Base-by-base conservation (phyloP, 73 alveolate species). In the Effrenium voratum region DNA sequence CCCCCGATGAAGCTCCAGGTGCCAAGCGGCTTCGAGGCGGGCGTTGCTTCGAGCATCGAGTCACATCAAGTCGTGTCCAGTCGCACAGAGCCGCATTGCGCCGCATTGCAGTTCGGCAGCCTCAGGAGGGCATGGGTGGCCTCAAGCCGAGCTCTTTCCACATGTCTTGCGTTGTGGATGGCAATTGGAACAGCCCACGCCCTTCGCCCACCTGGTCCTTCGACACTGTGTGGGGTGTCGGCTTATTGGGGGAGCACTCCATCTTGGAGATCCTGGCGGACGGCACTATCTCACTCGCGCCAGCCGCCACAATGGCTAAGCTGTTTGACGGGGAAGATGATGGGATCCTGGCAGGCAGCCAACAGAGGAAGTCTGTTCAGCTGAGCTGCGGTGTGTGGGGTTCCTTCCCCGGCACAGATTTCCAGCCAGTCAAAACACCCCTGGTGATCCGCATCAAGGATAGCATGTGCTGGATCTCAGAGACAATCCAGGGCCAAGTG, bases 401-500 rank as follows among this genome's bases (percentile, higher is more conserved):
- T 3, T 22, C 46, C 40, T 90, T 90, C 66, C 97, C 97, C 5
- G 97, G 97, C 40, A 28, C 97, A 0, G 75, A 70, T 75, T 90
- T 68, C 41, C 60, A 79, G 1, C 59, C 97, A 0, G 28, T 90
- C 41, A 66, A 45, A 41, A 34, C 97, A 3, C 85, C 49, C 28
- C 63, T 90, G 88, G 22, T 90, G 88, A 44, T 90, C 88, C 82
- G 59, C 36, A 86, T 86, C 87, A 60, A 90, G 87, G 97, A 90
- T 76, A 90, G 97, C 88, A 70, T 46, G 97, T 90, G 97, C 57
- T 90, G 97, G 97, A 76, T 90, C 77, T n/a, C 41, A 28, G 77
- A 90, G 97, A 43, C 60, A 15, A 40, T 90, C 97, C 36, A 34
- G n/a, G 97, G 97, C 72, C 43, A 45, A 44, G 94, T 63, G 43